These are phyloP conservation scores for Fusarium incarnatum DNA, from an alignment of 2,329 filamentous ascomycete species.

Conservation along the genomic window DNA sequence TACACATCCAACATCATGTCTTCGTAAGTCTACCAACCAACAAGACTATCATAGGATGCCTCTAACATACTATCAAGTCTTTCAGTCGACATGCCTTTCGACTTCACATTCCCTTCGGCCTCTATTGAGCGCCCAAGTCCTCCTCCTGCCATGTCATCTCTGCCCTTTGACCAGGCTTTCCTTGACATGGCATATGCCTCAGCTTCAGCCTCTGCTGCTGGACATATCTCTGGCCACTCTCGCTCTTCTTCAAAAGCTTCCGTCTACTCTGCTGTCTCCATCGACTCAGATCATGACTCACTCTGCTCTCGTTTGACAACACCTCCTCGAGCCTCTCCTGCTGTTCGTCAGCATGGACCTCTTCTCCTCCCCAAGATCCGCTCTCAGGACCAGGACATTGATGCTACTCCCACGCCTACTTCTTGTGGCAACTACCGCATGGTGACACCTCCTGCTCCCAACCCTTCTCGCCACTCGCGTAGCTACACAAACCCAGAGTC, in stretches of 20 bases:
- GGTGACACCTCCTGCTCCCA: slow-evolving; percentile 46
- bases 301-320: slow-evolving; percentile 76
- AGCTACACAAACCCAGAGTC: slow-evolving; percentile 73
- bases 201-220: slow-evolving; percentile 39
- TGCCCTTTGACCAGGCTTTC: slow-evolving; percentile 66
- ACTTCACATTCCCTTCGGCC: slow-evolving; percentile 65
- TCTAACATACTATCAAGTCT: slow-evolving; percentile 58
- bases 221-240: slow-evolving; percentile 61
- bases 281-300: slow-evolving; percentile 69
- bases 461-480: slow-evolving; percentile 61
- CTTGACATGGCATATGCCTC: slow-evolving; percentile 63
- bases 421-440: slow-evolving; percentile 54
- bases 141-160: slow-evolving; percentile 53
- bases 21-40: slow-evolving; percentile 47
- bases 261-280: slow-evolving; percentile 71
- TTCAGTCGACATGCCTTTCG: slow-evolving; percentile 71
- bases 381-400: slow-evolving; percentile 82
- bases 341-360: slow-evolving; percentile 82
- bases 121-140: slow-evolving; percentile 49
- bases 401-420: slow-evolving; percentile 70
- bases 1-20: slow-evolving; percentile 48
- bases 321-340: slow-evolving; percentile 72
- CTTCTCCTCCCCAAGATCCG: slow-evolving; percentile 87
- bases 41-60: slow-evolving; percentile 7
- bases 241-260: slow-evolving; percentile 75